Base-by-base conservation (phyloP, 2,329 filamentous ascomycete species). In the Cercospora zeae-maydis region DNA sequence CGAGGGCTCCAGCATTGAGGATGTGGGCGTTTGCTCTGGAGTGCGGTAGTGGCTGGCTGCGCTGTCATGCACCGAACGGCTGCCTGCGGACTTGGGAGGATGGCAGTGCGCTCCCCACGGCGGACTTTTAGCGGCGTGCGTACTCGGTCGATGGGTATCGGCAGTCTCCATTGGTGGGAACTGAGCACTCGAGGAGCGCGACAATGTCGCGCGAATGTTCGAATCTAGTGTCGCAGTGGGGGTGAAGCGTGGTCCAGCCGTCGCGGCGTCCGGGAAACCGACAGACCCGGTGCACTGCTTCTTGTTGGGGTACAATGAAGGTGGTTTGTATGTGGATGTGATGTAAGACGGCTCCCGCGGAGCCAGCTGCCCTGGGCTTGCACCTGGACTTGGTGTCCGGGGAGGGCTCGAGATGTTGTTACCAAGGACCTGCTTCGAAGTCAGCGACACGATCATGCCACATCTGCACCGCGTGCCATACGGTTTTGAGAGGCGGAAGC, bases 271-370 rank as follows among this genome's bases (percentile, higher is more conserved):
- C 7, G 67, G 61, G 45, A 34, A 49, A 0, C 31, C 30, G n/a
- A 16, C n/a, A 33, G 42, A 21, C 24, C 70, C 70, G 4, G 69
- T 74, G 30, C 72, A 65, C 31, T 68, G 68, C 61, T 73, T 75
- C 67, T 76, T 75, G 67, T 74, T 74, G 2, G 74, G 74, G 59
- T 76, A 75, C 1, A 76, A 65, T 19, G 72, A 67, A 13, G 71
- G 68, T 13, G 74, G 74, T 59, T 74, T 75, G 69, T 73, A 75
- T 2, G 71, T 73, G 13, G 67, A 66, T 11, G 70, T 66, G 19
- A 68, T 70, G 63, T 71, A 72, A 1, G 66, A 64, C 4, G 74
- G 73, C 66, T 76, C 74, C 34, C 70, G 66, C 9, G 73, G 73
- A 13, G 65, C 66, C 16, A 69, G 69, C 49, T 74, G 73, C 16